These are phyloP conservation scores for Cornus suecica DNA, from an alignment of 148 eudicot species.

Conservation along the genomic window DNA sequence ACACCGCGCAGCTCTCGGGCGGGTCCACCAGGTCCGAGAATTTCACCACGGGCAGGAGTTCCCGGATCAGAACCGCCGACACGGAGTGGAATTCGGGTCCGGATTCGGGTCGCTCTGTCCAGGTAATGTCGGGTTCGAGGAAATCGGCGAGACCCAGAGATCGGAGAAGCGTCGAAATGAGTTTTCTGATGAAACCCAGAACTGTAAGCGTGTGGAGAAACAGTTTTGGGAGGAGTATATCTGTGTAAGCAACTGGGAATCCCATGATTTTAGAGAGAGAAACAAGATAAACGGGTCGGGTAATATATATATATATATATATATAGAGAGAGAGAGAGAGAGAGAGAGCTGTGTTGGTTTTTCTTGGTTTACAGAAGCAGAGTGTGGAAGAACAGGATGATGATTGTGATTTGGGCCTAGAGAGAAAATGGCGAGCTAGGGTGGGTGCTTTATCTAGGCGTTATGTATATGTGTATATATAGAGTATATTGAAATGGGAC, in stretches of 20 bases:
- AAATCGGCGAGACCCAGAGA: constrained; percentile 54
- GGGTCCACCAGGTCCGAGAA: constrained; percentile 42
- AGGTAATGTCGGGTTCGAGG: constrained; percentile 45
- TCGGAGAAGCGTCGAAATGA: constrained; percentile 22
- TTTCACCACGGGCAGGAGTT: constrained; percentile 64
- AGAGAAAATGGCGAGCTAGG: too few species aligned
- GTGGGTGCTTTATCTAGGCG: too few species aligned
- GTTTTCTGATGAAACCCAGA: constrained; percentile 36
- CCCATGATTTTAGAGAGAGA: constrained; percentile 21
- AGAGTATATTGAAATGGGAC: too few species aligned
- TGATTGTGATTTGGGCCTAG: too few species aligned
- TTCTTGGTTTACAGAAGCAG: too few species aligned
- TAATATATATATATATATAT: not conserved
- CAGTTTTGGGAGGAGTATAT: constrained; percentile 52
- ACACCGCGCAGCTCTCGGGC: constrained; percentile 58
- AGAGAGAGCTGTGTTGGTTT: too few species aligned
- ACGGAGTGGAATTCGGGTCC: constrained; percentile 30
- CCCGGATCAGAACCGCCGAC: constrained; percentile 63
- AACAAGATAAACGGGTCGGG: not conserved
- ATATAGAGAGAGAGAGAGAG: not conserved
- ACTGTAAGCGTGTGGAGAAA: constrained; percentile 43
- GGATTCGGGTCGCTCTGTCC: constrained; percentile 28
- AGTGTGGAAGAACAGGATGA: too few species aligned
- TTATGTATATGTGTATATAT: too few species aligned
- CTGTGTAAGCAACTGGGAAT: constrained; percentile 43